Evolutionary conservation across 257 asterid species (phyloP).

Genomic region (Solanum corneliomulleri): DNA sequence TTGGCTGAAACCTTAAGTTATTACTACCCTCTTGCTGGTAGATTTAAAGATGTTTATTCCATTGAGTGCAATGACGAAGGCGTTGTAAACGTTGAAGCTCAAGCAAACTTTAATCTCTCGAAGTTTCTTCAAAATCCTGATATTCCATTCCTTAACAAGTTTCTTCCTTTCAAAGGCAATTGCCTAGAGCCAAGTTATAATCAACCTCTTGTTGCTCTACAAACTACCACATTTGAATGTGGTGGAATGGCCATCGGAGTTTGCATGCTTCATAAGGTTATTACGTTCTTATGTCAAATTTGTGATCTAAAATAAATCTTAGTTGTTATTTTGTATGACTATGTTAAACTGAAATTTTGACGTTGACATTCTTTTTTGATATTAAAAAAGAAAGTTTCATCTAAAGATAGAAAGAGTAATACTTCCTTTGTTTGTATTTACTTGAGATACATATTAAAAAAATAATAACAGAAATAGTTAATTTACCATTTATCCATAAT

Average conservation of each 20-base stretch:
- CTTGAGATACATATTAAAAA: too few species aligned
- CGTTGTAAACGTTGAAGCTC: conserved; percentile 5
- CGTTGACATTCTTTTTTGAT: background rate
- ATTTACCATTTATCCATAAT: too few species aligned
- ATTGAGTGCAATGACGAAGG: conserved; percentile 18
- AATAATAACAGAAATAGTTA: too few species aligned
- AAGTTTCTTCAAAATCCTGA: conserved; percentile 10
- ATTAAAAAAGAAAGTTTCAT: background rate
- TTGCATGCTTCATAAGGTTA: conserved; percentile 11
- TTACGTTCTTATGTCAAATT: background rate
- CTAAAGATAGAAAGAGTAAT: background rate
- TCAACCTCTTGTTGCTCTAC: background rate
- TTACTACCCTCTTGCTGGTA: conserved; percentile 19
- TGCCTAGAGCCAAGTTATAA: background rate
- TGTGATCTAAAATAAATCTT: background rate
- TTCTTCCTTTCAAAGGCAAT: conserved; percentile 11
- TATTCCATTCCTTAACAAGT: background rate
- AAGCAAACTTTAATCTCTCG: background rate
- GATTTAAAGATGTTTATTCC: background rate
- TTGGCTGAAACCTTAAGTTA: conserved; percentile 4
- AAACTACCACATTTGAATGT: conserved; percentile 1
- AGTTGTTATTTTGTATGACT: background rate
- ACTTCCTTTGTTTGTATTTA: too few species aligned
- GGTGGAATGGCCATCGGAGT: conserved; percentile 12
- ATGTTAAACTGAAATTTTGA: background rate